Evolutionary conservation across 495 filamentous ascomycete species (phyloP).

Genomic region (Oidiodendron maius): DNA sequence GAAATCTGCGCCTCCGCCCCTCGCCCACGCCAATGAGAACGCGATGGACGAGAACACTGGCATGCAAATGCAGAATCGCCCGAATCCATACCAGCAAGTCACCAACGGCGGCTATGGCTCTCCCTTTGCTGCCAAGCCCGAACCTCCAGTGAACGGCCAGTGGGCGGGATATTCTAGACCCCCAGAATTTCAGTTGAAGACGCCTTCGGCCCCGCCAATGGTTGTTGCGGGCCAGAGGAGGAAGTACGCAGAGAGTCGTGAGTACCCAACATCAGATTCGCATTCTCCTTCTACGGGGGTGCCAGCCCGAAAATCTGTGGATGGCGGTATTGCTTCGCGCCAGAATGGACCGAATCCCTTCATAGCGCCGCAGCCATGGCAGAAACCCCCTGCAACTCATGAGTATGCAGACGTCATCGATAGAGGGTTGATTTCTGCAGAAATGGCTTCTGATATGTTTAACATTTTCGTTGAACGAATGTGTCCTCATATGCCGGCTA

Average conservation of each 20-base stretch:
- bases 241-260: constrained; percentile 26
- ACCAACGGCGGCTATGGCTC: constrained; percentile 18
- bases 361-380: not conserved
- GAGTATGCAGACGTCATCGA: constrained; percentile 63
- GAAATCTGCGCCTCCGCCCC: constrained; percentile 19
- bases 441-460: constrained; percentile 60
- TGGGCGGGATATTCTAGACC: constrained; percentile 13
- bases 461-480: constrained; percentile 63
- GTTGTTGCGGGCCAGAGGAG: constrained; percentile 41
- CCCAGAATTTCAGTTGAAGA: constrained; percentile 14
- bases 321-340: not conserved
- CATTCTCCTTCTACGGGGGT: not conserved
- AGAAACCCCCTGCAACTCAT: constrained; percentile 9
- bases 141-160: constrained; percentile 4
- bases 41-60: not conserved
- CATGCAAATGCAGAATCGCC: not conserved
- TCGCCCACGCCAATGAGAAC: constrained; percentile 5
- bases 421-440: constrained; percentile 56
- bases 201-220: constrained; percentile 25
- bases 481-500: constrained; percentile 66
- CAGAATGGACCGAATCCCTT: not conserved
- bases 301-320: not conserved
- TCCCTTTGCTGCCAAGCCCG: constrained; percentile 2
- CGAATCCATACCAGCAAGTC: constrained; percentile 22
- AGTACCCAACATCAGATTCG: constrained; percentile 2